phyloP scores from a whole-genome alignment of 805 yeast genomes.

The Saccharomycopsis fermentans region DNA sequence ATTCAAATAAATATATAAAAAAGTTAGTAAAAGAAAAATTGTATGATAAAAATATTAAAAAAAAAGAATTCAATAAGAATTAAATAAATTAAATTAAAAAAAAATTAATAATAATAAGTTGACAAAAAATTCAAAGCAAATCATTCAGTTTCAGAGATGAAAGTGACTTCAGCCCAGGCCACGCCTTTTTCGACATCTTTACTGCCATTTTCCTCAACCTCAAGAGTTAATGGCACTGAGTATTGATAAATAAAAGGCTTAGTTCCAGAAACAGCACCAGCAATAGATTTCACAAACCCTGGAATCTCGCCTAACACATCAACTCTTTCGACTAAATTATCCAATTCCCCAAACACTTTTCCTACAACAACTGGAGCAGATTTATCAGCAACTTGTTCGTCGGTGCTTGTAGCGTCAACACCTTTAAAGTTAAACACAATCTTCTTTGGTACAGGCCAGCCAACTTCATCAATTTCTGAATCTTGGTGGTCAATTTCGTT shows the following conservation, averaged over 20 bases:
- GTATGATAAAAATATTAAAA: too few relatives aligned
- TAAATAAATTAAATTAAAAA: not conserved
- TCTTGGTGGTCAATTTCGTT: conserved; percentile 54
- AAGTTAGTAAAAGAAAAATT: too few relatives aligned
- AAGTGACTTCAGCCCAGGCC: conserved; percentile 74
- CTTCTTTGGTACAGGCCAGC: conserved; percentile 79
- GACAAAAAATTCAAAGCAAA: not conserved
- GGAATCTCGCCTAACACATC: conserved; percentile 98
- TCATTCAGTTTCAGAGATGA: conserved; percentile 36
- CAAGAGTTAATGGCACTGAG: conserved; percentile 51
- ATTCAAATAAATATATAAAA: too few relatives aligned
- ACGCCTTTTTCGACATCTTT: conserved; percentile 45
- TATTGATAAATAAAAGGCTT: conserved; percentile 95
- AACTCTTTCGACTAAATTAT: conserved; percentile 69
- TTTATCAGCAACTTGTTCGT: conserved; percentile 30
- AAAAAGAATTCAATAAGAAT: not conserved
- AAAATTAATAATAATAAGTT: not conserved
- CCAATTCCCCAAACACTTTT: conserved; percentile 49
- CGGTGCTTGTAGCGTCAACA: conserved; percentile 34
- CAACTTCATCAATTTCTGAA: conserved; percentile 59
- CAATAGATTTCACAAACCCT: conserved; percentile 83
- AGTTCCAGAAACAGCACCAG: conserved; percentile 89
- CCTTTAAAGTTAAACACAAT: conserved; percentile 53
- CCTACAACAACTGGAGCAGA: conserved; percentile 33
- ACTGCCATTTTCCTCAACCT: conserved; percentile 30